Conservation (phyloP, 805 yeast species). For the Ascoidea tarda region DNA sequence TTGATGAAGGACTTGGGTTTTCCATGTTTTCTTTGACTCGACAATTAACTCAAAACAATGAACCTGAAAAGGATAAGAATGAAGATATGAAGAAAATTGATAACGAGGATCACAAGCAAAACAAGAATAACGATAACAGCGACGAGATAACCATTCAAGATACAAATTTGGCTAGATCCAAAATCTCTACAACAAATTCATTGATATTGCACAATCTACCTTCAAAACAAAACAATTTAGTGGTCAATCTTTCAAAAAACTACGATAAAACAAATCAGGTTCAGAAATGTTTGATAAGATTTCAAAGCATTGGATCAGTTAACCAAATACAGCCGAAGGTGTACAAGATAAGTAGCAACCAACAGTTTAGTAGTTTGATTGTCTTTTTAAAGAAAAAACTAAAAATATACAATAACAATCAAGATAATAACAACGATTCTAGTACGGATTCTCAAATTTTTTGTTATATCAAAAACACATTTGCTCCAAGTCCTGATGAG, state of each 20-base stretch:
- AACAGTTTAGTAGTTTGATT: conserved; percentile 30
- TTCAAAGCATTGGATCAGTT: conserved; percentile 48
- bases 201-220: conserved; percentile 3
- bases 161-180: not conserved
- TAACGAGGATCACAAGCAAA: not conserved
- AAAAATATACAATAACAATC: conserved; percentile 11
- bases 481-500: conserved; percentile 31
- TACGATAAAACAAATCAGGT: not conserved
- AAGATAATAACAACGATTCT: not conserved
- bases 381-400: conserved; percentile 30
- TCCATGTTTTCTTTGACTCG: no score
- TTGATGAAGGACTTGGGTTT: no score
- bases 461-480: conserved; percentile 31
- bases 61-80: no score
- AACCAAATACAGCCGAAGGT: conserved; percentile 33
- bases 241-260: conserved; percentile 2
- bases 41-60: no score
- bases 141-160: not conserved
- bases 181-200: conserved; percentile 5
- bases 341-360: conserved; percentile 33
- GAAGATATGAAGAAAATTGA: not conserved
- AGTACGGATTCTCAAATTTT: conserved; percentile 14
- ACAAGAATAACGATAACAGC: not conserved
- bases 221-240: conserved; percentile 1
- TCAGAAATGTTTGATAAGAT: conserved; percentile 17